Evolutionary conservation across 768 basidiomycete species (phyloP).

Genomic region (Tulasnella sp.): DNA sequence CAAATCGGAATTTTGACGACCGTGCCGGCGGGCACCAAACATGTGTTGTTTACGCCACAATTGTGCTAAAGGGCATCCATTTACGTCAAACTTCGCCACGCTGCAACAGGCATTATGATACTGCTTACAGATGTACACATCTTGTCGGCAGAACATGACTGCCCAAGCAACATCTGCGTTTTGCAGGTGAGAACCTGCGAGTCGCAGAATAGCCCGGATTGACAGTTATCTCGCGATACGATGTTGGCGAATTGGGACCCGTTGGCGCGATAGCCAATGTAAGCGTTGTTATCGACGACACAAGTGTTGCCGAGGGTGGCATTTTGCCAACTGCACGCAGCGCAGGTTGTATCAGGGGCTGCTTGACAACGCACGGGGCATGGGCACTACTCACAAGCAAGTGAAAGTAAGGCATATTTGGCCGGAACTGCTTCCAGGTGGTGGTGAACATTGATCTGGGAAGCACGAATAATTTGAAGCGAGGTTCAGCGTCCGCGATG

Average conservation of each 20-base stretch:
- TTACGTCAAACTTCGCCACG: too few relatives aligned
- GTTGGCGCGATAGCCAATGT: conserved; percentile 43
- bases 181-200: conserved; percentile 45
- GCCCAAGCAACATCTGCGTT: conserved; percentile 44
- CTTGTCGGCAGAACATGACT: conserved; percentile 43
- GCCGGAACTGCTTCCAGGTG: conserved; percentile 67
- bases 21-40: conserved; percentile 4
- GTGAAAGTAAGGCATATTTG: conserved; percentile 70
- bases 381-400: conserved; percentile 55
- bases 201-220: conserved; percentile 64
- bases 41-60: conserved; percentile 7
- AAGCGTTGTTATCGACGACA: conserved; percentile 65
- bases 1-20: conserved; percentile 10
- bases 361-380: not conserved
- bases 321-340: conserved; percentile 56
- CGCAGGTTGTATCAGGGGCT: not conserved
- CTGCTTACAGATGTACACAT: conserved; percentile 30
- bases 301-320: conserved; percentile 53
- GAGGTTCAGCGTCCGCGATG: not conserved
- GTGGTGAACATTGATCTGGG: conserved; percentile 64
- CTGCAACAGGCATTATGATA: too few relatives aligned
- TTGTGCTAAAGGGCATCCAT: not conserved
- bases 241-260: conserved; percentile 59
- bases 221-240: conserved; percentile 72
- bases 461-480: not conserved